phyloP scores from a whole-genome alignment of 352 stramenopile species.

The Phytopythium sindhum region DNA sequence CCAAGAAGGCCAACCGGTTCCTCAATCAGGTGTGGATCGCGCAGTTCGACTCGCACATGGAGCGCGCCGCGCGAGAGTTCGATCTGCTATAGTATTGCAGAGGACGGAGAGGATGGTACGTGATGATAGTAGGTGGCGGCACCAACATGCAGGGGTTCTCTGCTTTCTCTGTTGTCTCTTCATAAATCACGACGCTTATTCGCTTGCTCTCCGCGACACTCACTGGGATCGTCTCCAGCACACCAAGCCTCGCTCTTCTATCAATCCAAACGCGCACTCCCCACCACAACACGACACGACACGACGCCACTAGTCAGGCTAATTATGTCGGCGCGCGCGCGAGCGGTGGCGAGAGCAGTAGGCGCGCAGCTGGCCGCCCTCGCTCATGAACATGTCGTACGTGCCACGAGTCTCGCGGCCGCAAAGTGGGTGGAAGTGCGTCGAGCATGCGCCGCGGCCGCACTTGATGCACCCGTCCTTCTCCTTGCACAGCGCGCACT shows the following conservation, averaged over 20 bases:
- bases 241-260: conserved; percentile 4
- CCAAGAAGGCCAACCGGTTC: conserved; percentile 73
- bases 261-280: neutral
- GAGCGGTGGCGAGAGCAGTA: conserved; percentile 80
- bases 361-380: conserved; percentile 72
- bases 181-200: conserved; percentile 11
- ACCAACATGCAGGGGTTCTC: conserved; percentile 11
- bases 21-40: conserved; percentile 73
- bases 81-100: conserved; percentile 39
- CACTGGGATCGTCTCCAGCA: neutral
- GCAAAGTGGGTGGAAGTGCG: conserved; percentile 81
- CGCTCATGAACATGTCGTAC: conserved; percentile 92
- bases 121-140: neutral
- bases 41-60: conserved; percentile 81
- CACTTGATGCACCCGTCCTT: conserved; percentile 84
- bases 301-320: conserved; percentile 23
- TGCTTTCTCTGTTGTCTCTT: conserved; percentile 17
- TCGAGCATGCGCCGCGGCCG: conserved; percentile 59
- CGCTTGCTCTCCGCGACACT: neutral
- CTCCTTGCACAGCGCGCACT: conserved; percentile 63
- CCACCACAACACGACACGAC: neutral
- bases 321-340: conserved; percentile 7
- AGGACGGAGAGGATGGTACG: too few species aligned
- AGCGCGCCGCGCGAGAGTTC: conserved; percentile 65
- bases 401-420: conserved; percentile 71